Evolutionary conservation across 305 asterid species (phyloP), one percentile per base, ranked within the genome.

Genomic region (Stenogyne calaminthoides): DNA sequence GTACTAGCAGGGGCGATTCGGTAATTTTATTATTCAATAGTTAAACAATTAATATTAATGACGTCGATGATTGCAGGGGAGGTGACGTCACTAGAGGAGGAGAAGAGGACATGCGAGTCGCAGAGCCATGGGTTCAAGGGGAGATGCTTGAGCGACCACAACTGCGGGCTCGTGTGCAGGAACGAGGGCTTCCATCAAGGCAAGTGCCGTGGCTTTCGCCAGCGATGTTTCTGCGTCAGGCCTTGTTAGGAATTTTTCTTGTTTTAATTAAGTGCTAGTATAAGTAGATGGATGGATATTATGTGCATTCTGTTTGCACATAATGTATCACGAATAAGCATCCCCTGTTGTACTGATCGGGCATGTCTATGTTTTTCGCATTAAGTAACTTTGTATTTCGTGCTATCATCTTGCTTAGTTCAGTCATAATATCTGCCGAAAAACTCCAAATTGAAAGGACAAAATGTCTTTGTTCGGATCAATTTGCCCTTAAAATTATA

Each of bases 181-280:
- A 70, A 80, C 22, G 90, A 86, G 74, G 88, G 90, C 3, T 88
- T 88, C 71, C 27, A 78, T 1, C 85, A 81, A 9, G 95, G 95
- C 22, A 37, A 20, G 6, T 86, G 95, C 80, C 54, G 67, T 11
- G 90, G 90, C 10, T 51, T 81, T 20, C 83, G 82, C 1, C 77
- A 44, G 10, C 86, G 87, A 66, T 88, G 91, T 74, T 85, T 81
- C 79, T 88, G 91, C 83, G 75, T 86, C 14, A 74, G 59, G 73
- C 80, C 80, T 0, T 86, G 91, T 18, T 68, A 36, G 36, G 36
- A 32, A 3, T 32, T 0, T 1, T 27, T 27, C 2, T 22, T 22
- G 25, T 1, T 22, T 22, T n/a, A n/a, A n/a, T n/a, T n/a, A n/a
- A n/a, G n/a, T n/a, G n/a, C n/a, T n/a, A n/a, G n/a, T n/a, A n/a